phyloP scores from a whole-genome alignment of 129 eudicot genomes.

The Smallanthus sonchifolius region DNA sequence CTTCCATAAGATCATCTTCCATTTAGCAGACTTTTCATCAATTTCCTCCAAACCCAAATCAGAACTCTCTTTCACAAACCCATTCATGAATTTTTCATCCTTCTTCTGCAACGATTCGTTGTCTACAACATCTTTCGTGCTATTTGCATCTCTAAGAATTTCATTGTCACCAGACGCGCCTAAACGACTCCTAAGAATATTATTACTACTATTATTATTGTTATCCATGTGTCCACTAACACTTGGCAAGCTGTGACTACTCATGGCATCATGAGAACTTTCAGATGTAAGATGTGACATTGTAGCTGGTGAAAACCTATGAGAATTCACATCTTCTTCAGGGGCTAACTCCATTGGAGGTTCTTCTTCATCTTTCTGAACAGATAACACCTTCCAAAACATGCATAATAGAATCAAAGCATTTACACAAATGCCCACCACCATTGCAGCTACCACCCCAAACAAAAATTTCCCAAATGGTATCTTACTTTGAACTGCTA shows the following conservation, averaged over 20 bases:
- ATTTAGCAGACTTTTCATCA: constrained; percentile 33
- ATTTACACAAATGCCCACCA: constrained; percentile 64
- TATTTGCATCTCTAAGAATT: constrained; percentile 27
- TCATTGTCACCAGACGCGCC: constrained; percentile 37
- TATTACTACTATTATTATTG: background rate
- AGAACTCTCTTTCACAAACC: constrained; percentile 19
- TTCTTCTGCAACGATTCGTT: constrained; percentile 17
- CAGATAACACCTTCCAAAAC: constrained; percentile 81
- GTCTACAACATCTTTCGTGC: constrained; percentile 33
- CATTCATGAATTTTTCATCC: constrained; percentile 32
- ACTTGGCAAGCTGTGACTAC: constrained; percentile 31
- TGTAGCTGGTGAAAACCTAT: constrained; percentile 87
- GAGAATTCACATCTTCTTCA: constrained; percentile 57
- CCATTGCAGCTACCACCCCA: constrained; percentile 70
- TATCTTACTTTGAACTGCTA: constrained; percentile 79
- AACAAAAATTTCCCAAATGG: constrained; percentile 63
- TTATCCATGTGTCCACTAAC: constrained; percentile 18
- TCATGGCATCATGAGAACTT: constrained; percentile 33
- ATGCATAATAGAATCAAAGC: constrained; percentile 61
- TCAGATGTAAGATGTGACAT: constrained; percentile 64
- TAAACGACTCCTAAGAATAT: constrained; percentile 49
- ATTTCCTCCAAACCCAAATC: constrained; percentile 31
- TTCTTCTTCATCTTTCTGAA: constrained; percentile 70
- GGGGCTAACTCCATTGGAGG: constrained; percentile 46
- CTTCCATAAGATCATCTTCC: constrained; percentile 74